Conservation (phyloP, 2,329 filamentous ascomycete genomes). For the Pezicula rhizophila region DNA sequence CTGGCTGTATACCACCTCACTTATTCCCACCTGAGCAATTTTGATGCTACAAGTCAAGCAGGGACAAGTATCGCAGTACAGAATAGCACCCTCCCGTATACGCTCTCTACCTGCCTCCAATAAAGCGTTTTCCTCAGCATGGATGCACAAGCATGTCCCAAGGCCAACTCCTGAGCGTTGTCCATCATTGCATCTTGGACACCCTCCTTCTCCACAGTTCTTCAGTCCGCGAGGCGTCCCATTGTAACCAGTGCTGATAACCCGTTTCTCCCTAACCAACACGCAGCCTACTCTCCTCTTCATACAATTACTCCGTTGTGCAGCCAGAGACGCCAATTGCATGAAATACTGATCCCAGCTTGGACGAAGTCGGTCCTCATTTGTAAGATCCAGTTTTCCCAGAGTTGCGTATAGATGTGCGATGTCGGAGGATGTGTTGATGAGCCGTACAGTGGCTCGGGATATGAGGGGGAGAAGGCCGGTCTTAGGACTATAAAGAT, state of each 20-base stretch:
- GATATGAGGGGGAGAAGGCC: slow-evolving; percentile 74
- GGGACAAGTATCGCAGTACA: slow-evolving; percentile 96
- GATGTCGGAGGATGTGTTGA: slow-evolving; percentile 75
- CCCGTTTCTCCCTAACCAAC: slow-evolving; percentile 75
- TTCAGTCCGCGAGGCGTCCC: slow-evolving; percentile 84
- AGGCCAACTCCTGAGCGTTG: slow-evolving; percentile 65
- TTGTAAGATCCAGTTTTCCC: slow-evolving; percentile 66
- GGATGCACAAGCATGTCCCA: slow-evolving; percentile 88
- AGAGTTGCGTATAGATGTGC: slow-evolving; percentile 68
- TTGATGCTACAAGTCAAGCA: slow-evolving; percentile 98
- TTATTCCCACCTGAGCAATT: slow-evolving; percentile 93
- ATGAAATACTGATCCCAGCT: slow-evolving; percentile 98
- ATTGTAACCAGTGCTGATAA: slow-evolving; percentile 95
- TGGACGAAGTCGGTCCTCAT: slow-evolving; percentile 75
- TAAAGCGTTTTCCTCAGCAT: slow-evolving; percentile 95
- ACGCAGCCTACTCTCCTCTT: slow-evolving; percentile 94
- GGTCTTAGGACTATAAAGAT: slow-evolving; percentile 62
- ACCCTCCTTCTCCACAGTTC: slow-evolving; percentile 93
- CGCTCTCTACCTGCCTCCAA: slow-evolving; percentile 90
- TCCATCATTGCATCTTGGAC: slow-evolving; percentile 76
- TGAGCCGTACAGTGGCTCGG: slow-evolving; percentile 73
- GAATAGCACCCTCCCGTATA: slow-evolving; percentile 71
- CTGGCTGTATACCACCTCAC: slow-evolving; percentile 90
- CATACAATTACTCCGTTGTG: slow-evolving; percentile 94
- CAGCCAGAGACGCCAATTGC: slow-evolving; percentile 86